These are phyloP conservation scores for Pichia sp. DNA, from an alignment of 1,139 yeast species.

Conservation along the genomic window DNA sequence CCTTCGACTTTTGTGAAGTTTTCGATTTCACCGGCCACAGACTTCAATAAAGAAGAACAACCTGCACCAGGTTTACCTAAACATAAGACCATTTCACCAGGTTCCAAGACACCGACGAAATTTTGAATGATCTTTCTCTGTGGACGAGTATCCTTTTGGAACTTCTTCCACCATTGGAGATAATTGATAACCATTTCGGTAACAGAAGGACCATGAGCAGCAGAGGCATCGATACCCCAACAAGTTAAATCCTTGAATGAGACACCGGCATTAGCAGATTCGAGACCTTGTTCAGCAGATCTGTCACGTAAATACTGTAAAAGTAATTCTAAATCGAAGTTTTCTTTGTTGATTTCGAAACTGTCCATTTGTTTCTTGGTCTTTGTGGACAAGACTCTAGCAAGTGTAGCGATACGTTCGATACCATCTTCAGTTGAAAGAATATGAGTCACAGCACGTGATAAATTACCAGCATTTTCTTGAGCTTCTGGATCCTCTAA, in stretches of 20 bases:
- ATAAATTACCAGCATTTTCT: conserved; percentile 23
- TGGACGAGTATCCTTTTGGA: conserved; percentile 32
- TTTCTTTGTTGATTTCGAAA: conserved; percentile 26
- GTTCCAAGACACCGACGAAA: conserved; percentile 28
- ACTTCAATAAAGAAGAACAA: conserved; percentile 47
- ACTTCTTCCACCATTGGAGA: conserved; percentile 27
- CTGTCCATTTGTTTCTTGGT: conserved; percentile 28
- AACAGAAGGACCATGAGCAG: conserved; percentile 51
- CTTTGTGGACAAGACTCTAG: conserved; percentile 29
- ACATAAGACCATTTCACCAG: conserved; percentile 25
- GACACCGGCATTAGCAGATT: conserved; percentile 49
- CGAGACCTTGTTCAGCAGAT: conserved; percentile 42
- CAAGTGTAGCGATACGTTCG: conserved; percentile 27
- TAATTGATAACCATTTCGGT: conserved; percentile 40
- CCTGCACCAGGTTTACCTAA: conserved; percentile 35
- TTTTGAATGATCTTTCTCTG: conserved; percentile 45
- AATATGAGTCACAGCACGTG: conserved; percentile 28
- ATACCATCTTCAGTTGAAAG: conserved; percentile 29
- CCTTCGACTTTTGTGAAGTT: conserved; percentile 31
- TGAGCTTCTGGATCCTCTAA: conserved; percentile 26
- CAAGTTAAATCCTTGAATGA: conserved; percentile 46
- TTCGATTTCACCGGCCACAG: conserved; percentile 37
- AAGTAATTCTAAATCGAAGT: conserved; percentile 33
- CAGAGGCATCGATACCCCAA: conserved; percentile 50
- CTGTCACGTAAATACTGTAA: conserved; percentile 38